Evolutionary conservation across 768 basidiomycete genomes (phyloP), one percentile per base, ranked within the genome.

Genomic region (Psilocybe cyanescens): DNA sequence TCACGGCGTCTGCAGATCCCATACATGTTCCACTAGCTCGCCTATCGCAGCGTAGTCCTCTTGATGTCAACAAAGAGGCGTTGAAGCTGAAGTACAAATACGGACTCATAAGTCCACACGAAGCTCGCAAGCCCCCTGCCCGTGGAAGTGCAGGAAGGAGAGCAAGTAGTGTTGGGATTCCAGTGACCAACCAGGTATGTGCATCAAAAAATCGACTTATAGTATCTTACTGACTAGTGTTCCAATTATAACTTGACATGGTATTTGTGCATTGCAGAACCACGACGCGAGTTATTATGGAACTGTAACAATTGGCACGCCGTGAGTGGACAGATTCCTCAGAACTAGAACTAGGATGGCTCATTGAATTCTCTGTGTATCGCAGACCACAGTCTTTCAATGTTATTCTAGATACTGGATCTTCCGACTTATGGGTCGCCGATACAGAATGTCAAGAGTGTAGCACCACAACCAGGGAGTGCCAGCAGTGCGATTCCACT

Each of bases 321-420:
- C 88, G 86, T 88, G 68, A 76, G 86, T 82, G 2, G 31, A 33
- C 51, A 4, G 7, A 33, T 8, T 30, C 24, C 24, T 24, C 24
- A 24, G 24, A 24, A 16, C 8, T 12, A 50, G 4, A 14, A 29
- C 51, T 8, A 14, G 12, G 12, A 7, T n/a, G 5, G 30, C 3
- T 2, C 33, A 8, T 17, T 19, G 11, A 54, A 8, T 1, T 30
- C 24, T 54, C 55, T 33, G 64, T 44, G 45, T 54, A 47, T 59
- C 31, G 28, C 64, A 90, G 88, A 14, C 72, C 87, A 0, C 93
- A 95, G 71, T 46, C 76, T 1, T 90, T 97, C 70, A 79, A 87
- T 57, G 80, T 97, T 56, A 86, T 97, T 57, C 84, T 98, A 33
- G 97, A 98, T 73, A 98, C 97, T 0, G 95, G 95, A 14, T 94